Percentiles rank a stretch among this genome's conserved stretches.
These are phyloP conservation scores for Aspergillus candidus DNA, from an alignment of 2,329 filamentous ascomycete genomes.

Conservation along the genomic window DNA sequence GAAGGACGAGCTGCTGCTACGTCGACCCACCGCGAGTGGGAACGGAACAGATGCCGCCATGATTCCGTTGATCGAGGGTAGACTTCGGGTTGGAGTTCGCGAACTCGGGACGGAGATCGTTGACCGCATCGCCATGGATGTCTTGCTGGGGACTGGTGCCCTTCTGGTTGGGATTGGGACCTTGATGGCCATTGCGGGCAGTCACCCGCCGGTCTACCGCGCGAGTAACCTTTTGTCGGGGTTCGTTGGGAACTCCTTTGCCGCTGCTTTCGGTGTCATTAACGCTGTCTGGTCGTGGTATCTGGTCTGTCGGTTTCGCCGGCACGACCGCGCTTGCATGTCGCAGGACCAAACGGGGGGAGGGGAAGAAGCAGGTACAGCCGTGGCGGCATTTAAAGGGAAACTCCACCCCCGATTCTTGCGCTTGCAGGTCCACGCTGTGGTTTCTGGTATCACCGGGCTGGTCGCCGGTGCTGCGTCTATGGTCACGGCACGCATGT, in stretches of 20 bases:
- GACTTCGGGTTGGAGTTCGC: conserved; percentile 42
- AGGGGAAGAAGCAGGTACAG: conserved; percentile 7
- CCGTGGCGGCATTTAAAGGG: conserved; percentile 10
- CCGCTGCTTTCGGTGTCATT: conserved; percentile 45
- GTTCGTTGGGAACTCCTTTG: conserved; percentile 49
- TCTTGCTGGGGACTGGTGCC: conserved; percentile 46
- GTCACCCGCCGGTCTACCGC: conserved; percentile 36
- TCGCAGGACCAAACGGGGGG: conserved; percentile 9
- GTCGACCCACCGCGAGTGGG: conserved; percentile 9
- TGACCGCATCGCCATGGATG: conserved; percentile 48
- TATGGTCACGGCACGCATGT: conserved; percentile 46
- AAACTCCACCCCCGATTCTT: conserved; percentile 35
- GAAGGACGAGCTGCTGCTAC: conserved; percentile 6
- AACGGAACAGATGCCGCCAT: conserved; percentile 7
- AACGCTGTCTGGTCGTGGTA: conserved; percentile 47
- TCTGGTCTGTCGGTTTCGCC: conserved; percentile 38
- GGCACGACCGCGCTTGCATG: conserved; percentile 30
- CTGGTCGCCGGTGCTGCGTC: conserved; percentile 46
- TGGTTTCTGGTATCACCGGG: conserved; percentile 42
- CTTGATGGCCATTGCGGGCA: conserved; percentile 50
- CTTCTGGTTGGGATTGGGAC: conserved; percentile 49
- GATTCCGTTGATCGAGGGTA: conserved; percentile 26
- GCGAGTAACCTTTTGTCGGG: conserved; percentile 52
- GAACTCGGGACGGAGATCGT: conserved; percentile 49
- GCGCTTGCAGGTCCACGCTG: conserved; percentile 42